A percentile compares a stretch with the other conserved stretches of the same genome.
These are phyloP conservation scores for Mortierella sp. DNA, from an alignment of 371 early-diverging fungal genomes.

Conservation along the genomic window DNA sequence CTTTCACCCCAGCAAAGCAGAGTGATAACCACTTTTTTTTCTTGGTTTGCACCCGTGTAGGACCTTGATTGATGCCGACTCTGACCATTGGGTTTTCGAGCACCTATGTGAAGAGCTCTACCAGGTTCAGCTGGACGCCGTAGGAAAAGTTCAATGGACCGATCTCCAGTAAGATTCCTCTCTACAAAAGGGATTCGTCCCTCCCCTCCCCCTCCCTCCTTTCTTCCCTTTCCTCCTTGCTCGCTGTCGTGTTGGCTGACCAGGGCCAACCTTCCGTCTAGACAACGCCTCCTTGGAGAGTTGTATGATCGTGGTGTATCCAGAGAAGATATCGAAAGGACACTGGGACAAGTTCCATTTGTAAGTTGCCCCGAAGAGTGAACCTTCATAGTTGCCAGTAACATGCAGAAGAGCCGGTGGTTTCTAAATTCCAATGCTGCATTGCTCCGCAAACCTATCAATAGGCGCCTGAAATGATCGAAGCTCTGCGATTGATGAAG, in stretches of 20 bases:
- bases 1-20: neutral
- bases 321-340: conserved; percentile 59
- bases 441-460: neutral
- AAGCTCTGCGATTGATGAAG: conserved; percentile 59
- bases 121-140: conserved; percentile 37
- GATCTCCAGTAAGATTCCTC: conserved; percentile 68
- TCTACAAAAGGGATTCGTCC: no score
- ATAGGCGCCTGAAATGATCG: conserved; percentile 67
- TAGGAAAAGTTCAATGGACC: conserved; percentile 70
- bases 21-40: neutral
- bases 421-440: neutral
- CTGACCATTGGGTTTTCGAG: conserved; percentile 70
- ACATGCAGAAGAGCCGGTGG: neutral
- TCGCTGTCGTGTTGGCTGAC: neutral
- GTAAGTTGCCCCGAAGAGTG: conserved; percentile 56
- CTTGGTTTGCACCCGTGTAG: conserved; percentile 30
- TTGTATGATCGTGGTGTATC: conserved; percentile 65
- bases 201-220: neutral
- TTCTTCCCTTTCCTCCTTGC: neutral
- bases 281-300: conserved; percentile 62
- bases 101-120: conserved; percentile 57
- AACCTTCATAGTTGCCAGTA: neutral
- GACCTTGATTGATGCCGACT: conserved; percentile 80
- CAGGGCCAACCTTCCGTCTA: neutral
- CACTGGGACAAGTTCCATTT: conserved; percentile 66